Evolutionary conservation across 345 rosid species (phyloP), one percentile per base, ranked within the genome.

Genomic region (Noccaea caerulescens): DNA sequence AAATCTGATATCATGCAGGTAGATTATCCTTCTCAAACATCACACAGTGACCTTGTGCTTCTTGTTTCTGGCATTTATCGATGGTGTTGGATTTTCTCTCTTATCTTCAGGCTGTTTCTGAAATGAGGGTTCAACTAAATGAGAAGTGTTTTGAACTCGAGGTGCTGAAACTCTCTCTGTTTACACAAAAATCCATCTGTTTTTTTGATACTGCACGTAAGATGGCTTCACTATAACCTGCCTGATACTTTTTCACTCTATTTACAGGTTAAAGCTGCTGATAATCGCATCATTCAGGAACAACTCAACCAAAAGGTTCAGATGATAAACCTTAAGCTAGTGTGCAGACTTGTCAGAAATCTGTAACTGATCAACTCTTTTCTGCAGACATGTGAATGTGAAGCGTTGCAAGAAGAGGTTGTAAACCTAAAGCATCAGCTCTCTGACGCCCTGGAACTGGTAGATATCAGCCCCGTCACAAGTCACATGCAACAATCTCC

Each of bases 111-210:
- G 78, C 83, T 36, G 73, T 94, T 63, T 88, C 90, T 66, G 96
- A 88, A 68, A 77, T 94, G 84, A 79, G 76, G 69, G 83, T 82
- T 33, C 95, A 88, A 69, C 80, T 94, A 79, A 87, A 89, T 79
- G 97, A 94, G 82, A 91, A 89, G 82, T 89, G 96, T 47, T 88
- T 94, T 55, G 99, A 94, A 81, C 96, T 94, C 16, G 96, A 94
- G 99, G 99, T 94, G 66, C 82, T 60, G 50, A 41, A 52, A 68
- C 79, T 60, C 68, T 36, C 41, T 75, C 57, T 52, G 44, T 27
- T 39, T 42, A 74, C 36, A 68, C 69, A 68, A 12, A 45, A 53
- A 6, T 59, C 50, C 53, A 39, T 54, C 18, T 38, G 8, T 30
- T 65, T 10, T 10, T 43, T 53, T 53, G n/a, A 20, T 34, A 50